Evolutionary conservation across 805 yeast genomes (phyloP), one percentile per base, ranked within the genome.

Genomic region (Candida nonsorbophila): DNA sequence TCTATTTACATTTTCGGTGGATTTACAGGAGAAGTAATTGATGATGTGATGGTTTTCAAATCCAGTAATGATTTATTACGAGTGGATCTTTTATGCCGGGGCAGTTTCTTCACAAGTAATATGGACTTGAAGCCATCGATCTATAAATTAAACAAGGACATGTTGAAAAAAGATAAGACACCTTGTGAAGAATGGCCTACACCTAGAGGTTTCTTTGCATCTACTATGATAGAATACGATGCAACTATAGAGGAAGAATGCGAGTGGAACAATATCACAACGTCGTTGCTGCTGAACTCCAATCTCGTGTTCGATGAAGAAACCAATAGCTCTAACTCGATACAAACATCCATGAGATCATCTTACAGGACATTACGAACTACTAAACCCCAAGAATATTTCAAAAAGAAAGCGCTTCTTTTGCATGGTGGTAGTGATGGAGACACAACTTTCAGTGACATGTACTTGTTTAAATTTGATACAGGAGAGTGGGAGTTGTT

Each of bases 1-100:
- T 40, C 55, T 10, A 49, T 64, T 0, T 62, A 53, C 36, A 40
- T 58, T 9, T 63, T 62, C 44, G 71, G 69, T 3, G 71, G 71
- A 3, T 64, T 63, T 32, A 33, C 35, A 6, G 22, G 16, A 8
- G 13, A 22, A 2, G 39, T 33, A 10, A 36, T 27, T 4, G 27
- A 35, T n/a, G 54, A 49, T 13, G 27, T 30, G 14, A 37, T 41
- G 16, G 23, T 14, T 5, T 62, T 62, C 28, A 37, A 30, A 8
- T 62, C 69, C 1, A 36, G 58, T 3, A 46, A 53, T 30, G 66
- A 57, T 16, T 45, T 64, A 9, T 43, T 62, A 16, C 51, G 53
- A 30, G 53, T 64, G 21, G 67, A 57, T 24, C 42, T 63, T 20
- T 41, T 56, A 3, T 40, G 41, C 28, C 32, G 34, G 4, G 44